Conservation (phyloP, 495 filamentous ascomycete species). For the Aspergillus affinis region DNA sequence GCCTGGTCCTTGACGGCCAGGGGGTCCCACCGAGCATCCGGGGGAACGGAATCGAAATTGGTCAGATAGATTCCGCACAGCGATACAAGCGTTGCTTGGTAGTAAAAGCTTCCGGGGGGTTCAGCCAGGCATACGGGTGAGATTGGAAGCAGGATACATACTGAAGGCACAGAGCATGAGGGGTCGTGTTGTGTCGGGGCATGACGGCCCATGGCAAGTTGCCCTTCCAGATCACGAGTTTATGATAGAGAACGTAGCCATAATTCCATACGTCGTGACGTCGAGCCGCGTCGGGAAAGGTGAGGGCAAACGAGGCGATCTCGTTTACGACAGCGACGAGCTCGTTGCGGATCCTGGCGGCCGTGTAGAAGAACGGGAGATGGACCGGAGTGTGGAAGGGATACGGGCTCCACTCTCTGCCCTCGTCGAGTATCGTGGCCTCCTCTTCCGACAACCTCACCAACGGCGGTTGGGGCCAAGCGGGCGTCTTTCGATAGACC, state of each 20-base stretch:
- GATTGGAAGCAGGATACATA: slow-evolving; percentile 7
- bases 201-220: slow-evolving; percentile 15
- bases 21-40: slow-evolving; percentile 10
- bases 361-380: slow-evolving; percentile 17
- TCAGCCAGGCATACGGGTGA: background rate
- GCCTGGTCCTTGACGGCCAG: slow-evolving; percentile 14
- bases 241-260: slow-evolving; percentile 12
- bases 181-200: slow-evolving; percentile 19
- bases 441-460: slow-evolving; percentile 19
- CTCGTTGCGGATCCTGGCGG: slow-evolving; percentile 14
- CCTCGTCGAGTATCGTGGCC: slow-evolving; percentile 19
- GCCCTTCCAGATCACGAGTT: slow-evolving; percentile 14
- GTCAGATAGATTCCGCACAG: slow-evolving; percentile 17
- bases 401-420: slow-evolving; percentile 15
- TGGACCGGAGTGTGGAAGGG: slow-evolving; percentile 13
- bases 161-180: slow-evolving; percentile 24
- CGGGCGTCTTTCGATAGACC: slow-evolving; percentile 23
- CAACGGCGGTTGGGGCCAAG: slow-evolving; percentile 19
- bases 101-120: slow-evolving; percentile 16
- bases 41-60: slow-evolving; percentile 1
- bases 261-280: slow-evolving; percentile 16
- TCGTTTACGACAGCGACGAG: slow-evolving; percentile 21
- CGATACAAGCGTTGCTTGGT: slow-evolving; percentile 22
- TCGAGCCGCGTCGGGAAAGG: slow-evolving; percentile 12
- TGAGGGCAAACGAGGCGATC: slow-evolving; percentile 17